These are phyloP conservation scores for Tolypocladium sp. DNA, from an alignment of 2,329 filamentous ascomycete species.

Conservation along the genomic window DNA sequence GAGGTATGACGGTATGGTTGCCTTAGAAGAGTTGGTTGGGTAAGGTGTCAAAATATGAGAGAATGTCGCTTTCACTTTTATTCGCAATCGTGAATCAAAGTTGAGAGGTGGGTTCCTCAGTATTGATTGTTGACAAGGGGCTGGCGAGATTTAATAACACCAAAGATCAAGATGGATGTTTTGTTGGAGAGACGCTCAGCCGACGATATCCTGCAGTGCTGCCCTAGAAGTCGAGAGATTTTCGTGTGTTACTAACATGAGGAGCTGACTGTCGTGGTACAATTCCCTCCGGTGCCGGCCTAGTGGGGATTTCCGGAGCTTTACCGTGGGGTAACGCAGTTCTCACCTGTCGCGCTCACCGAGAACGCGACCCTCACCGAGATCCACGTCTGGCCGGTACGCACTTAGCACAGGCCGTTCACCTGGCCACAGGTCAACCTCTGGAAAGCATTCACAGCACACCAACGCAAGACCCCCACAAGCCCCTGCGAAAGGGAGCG, in stretches of 20 bases:
- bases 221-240: not conserved
- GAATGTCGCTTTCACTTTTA: not conserved
- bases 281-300: not conserved
- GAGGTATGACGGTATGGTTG: slow-evolving; percentile 5
- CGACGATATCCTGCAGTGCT: not conserved
- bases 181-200: not conserved
- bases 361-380: slow-evolving; percentile 4
- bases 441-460: not conserved
- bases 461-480: not conserved
- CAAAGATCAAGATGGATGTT: not conserved
- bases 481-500: not conserved
- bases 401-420: not conserved
- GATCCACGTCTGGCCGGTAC: not conserved
- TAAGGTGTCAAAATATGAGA: not conserved
- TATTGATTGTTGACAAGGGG: not conserved
- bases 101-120: not conserved
- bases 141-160: not conserved
- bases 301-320: slow-evolving; percentile 1
- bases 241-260: not conserved
- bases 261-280: not conserved
- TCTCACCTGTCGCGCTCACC: slow-evolving; percentile 4
- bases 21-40: not conserved
- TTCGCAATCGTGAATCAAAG: not conserved
- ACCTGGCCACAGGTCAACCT: not conserved
- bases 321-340: not conserved